These are phyloP conservation scores for Leishmania guyanensis DNA, from an alignment of 208 protist genomes.

Conservation along the genomic window DNA sequence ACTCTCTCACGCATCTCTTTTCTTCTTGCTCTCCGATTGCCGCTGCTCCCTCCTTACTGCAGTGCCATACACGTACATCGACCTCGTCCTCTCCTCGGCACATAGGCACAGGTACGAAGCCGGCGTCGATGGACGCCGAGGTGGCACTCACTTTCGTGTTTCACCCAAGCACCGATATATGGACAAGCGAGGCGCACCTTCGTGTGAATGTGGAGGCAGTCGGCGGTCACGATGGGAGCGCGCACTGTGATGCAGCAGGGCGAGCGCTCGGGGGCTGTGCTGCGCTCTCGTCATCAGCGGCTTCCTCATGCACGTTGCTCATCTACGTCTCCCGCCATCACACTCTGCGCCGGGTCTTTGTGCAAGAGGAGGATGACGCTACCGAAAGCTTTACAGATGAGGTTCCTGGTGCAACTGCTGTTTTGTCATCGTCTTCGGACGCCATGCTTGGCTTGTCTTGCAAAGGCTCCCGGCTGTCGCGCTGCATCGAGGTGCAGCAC, in stretches of 20 bases:
- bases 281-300: not conserved
- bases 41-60: not conserved
- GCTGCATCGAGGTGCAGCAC: not conserved
- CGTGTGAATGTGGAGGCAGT: constrained; percentile 2
- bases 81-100: not conserved
- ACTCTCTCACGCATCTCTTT: not conserved
- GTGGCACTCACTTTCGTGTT: constrained; percentile 11
- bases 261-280: not conserved
- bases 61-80: not conserved
- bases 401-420: not conserved
- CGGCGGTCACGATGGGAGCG: not conserved
- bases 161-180: constrained; percentile 1
- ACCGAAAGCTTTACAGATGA: not conserved
- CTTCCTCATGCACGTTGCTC: constrained; percentile 12
- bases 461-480: not conserved
- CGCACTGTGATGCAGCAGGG: not conserved
- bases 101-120: not conserved
- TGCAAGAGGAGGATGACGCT: not conserved
- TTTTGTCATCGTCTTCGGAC: not conserved
- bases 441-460: not conserved
- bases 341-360: constrained; percentile 3
- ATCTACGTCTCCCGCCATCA: constrained; percentile 20
- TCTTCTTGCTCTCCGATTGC: not conserved
- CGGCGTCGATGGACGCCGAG: constrained; percentile 18
- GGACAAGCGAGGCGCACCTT: constrained; percentile 12